A percentile compares a stretch with the other conserved stretches of the same genome.
phyloP scores from a whole-genome alignment of 2,329 filamentous ascomycete species.

The Cladophialophora psammophila region DNA sequence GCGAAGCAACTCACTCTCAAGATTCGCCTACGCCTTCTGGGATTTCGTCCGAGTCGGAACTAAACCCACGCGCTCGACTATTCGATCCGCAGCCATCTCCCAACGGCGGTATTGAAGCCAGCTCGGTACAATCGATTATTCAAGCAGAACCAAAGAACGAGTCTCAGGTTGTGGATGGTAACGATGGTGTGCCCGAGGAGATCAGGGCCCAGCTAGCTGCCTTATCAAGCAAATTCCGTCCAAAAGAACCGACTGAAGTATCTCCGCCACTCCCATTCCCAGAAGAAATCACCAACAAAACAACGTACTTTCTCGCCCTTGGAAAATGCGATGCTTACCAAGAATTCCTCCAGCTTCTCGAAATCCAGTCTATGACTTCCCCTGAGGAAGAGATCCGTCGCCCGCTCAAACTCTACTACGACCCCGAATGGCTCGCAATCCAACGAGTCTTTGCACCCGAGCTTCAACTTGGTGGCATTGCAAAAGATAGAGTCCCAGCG shows the following conservation, averaged over 20 bases:
- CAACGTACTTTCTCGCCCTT: conserved; percentile 83
- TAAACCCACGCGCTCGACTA: not conserved
- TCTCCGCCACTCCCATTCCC: conserved; percentile 71
- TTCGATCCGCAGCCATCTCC: not conserved
- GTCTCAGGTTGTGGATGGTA: conserved; percentile 30
- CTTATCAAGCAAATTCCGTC: conserved; percentile 66
- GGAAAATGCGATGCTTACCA: conserved; percentile 87
- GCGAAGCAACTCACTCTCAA: conserved; percentile 41
- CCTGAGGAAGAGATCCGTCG: conserved; percentile 43
- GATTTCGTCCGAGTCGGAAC: not conserved
- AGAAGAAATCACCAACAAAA: conserved; percentile 75
- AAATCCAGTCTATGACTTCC: conserved; percentile 62
- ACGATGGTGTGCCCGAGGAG: conserved; percentile 62
- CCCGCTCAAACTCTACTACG: conserved; percentile 75
- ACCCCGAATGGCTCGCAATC: conserved; percentile 95
- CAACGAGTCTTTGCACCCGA: conserved; percentile 77
- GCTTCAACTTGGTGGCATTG: conserved; percentile 71
- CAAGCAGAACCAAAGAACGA: not conserved
- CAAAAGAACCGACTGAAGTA: conserved; percentile 46
- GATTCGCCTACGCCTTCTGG: not conserved
- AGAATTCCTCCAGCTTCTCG: conserved; percentile 81
- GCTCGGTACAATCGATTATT: not conserved
- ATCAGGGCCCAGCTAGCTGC: conserved; percentile 78
- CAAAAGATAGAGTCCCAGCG: conserved; percentile 59
- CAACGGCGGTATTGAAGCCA: not conserved